These are phyloP conservation scores for Pleurostoma richardsiae DNA, from an alignment of 2,329 filamentous ascomycete genomes.

Conservation along the genomic window DNA sequence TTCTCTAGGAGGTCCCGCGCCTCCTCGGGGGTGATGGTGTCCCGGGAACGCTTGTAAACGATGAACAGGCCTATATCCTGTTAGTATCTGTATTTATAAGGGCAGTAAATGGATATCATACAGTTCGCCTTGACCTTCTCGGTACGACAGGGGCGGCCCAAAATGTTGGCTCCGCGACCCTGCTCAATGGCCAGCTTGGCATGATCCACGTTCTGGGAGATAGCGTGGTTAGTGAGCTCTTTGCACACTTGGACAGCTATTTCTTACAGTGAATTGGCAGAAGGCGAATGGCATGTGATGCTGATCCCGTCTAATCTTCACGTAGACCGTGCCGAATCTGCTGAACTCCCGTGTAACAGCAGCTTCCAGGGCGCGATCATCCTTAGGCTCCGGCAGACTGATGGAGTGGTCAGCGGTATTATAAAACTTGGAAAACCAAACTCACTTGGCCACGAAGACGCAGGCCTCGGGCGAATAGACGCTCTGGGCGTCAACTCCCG, in stretches of 20 bases:
- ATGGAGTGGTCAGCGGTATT: constrained; percentile 19
- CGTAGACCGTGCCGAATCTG: constrained; percentile 50
- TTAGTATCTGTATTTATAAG: background rate
- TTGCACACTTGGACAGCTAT: background rate
- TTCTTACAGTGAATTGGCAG: constrained; percentile 55
- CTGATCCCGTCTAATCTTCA: constrained; percentile 58
- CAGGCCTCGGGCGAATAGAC: constrained; percentile 51
- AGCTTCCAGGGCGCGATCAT: constrained; percentile 45
- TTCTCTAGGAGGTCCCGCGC: constrained; percentile 33
- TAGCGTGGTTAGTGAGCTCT: no score
- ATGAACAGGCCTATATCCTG: constrained; percentile 40
- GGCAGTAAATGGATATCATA: constrained; percentile 24
- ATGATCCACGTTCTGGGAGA: constrained; percentile 39
- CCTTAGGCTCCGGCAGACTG: constrained; percentile 46
- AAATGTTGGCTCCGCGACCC: constrained; percentile 42
- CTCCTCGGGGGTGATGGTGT: constrained; percentile 33
- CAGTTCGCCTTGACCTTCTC: constrained; percentile 61
- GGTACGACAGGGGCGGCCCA: constrained; percentile 52
- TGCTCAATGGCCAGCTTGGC: constrained; percentile 41
- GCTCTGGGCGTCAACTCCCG: constrained; percentile 42
- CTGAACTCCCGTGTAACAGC: constrained; percentile 49
- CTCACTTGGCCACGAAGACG: constrained; percentile 64
- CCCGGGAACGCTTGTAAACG: constrained; percentile 33
- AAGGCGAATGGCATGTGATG: constrained; percentile 60
- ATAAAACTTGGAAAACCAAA: constrained; percentile 6